Percentiles rank a stretch among this genome's conserved stretches.
Evolutionary conservation across 1,139 yeast genomes (phyloP).

Genomic region (Geotrichum australiense): DNA sequence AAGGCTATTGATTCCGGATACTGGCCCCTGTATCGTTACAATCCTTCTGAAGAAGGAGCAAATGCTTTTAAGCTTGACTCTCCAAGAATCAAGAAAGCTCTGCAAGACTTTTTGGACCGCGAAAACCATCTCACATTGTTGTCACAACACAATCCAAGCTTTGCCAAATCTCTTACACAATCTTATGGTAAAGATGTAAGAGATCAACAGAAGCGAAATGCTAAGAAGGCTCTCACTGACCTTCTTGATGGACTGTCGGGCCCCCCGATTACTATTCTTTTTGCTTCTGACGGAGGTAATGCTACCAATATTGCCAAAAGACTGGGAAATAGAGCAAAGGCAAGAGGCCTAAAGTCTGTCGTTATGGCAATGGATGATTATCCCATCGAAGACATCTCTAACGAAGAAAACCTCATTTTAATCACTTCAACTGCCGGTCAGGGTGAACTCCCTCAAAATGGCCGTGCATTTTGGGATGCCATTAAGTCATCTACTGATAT

Average conservation of each 20-base stretch:
- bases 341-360: constrained; percentile 75
- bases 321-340: constrained; percentile 74
- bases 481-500: constrained; percentile 62
- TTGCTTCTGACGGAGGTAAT: constrained; percentile 93
- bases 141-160: constrained; percentile 61
- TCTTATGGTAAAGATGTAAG: constrained; percentile 58
- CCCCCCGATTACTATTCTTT: constrained; percentile 84
- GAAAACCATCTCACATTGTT: constrained; percentile 80
- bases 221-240: constrained; percentile 70
- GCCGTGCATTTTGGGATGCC: constrained; percentile 84
- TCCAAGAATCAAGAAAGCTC: constrained; percentile 66
- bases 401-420: constrained; percentile 75
- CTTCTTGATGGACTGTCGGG: constrained; percentile 84
- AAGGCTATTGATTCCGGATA: constrained; percentile 86
- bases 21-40: constrained; percentile 90
- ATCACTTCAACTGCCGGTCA: constrained; percentile 92
- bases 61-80: constrained; percentile 76
- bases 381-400: constrained; percentile 69
- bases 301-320: constrained; percentile 82
- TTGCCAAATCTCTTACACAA: constrained; percentile 65
- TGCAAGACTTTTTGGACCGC: constrained; percentile 75
- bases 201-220: constrained; percentile 55
- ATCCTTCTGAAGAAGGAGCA: constrained; percentile 48
- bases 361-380: constrained; percentile 81
- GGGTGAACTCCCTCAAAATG: constrained; percentile 96